Conservation (phyloP, 495 filamentous ascomycete genomes). For the Podospora sp. region DNA sequence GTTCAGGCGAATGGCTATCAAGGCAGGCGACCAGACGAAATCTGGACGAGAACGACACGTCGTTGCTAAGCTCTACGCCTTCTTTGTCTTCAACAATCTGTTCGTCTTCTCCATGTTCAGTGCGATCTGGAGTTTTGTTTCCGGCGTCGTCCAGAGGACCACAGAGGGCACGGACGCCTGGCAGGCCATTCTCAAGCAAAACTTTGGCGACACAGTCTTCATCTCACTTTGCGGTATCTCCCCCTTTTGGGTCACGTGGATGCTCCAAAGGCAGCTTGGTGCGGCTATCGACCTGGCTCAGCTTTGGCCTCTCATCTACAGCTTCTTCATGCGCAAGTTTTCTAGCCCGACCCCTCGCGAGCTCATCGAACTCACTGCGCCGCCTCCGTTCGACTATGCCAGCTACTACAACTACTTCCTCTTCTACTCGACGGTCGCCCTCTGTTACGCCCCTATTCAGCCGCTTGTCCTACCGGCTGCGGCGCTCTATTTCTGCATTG, state of each 20-base stretch:
- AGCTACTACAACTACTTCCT: constrained; percentile 97
- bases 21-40: constrained; percentile 84
- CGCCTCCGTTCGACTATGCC: constrained; percentile 90
- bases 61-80: constrained; percentile 85
- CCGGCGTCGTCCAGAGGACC: constrained; percentile 61
- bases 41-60: constrained; percentile 94
- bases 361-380: constrained; percentile 90
- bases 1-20: constrained; percentile 79
- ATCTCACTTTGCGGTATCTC: constrained; percentile 74
- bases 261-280: constrained; percentile 89
- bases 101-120: constrained; percentile 90
- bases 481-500: constrained; percentile 85
- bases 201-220: constrained; percentile 65
- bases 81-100: constrained; percentile 98
- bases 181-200: constrained; percentile 64
- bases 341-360: constrained; percentile 87
- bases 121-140: constrained; percentile 72
- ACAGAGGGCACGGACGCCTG: constrained; percentile 57
- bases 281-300: constrained; percentile 89
- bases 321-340: constrained; percentile 81
- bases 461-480: constrained; percentile 88
- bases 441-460: constrained; percentile 85
- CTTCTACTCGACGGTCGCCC: constrained; percentile 86
- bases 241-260: constrained; percentile 91
- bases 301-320: constrained; percentile 74